A percentile compares a stretch with the other conserved stretches of the same genome.
phyloP scores from a whole-genome alignment of 2,329 filamentous ascomycete species.

The Curvularia lunata region DNA sequence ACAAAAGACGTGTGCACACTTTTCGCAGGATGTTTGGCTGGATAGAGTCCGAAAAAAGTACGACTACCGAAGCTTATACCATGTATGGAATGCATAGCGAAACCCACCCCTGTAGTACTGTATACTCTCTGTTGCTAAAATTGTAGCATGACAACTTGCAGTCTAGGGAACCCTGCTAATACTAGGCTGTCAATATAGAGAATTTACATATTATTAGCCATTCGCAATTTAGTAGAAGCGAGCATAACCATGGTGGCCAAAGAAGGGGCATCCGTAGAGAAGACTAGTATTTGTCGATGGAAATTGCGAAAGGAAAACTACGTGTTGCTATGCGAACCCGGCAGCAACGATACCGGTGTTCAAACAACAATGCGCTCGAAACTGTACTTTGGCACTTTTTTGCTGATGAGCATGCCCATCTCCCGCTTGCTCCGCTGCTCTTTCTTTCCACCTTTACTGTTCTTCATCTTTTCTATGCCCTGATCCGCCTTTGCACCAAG shows the following conservation, averaged over 20 bases:
- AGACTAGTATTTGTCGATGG: background rate
- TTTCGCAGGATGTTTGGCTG: no score
- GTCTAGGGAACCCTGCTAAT: background rate
- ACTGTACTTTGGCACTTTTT: slow-evolving; percentile 81
- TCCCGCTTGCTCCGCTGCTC: slow-evolving; percentile 73
- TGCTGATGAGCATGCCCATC: slow-evolving; percentile 77
- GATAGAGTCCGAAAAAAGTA: no score
- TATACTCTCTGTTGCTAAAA: background rate
- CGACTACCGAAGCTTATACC: no score
- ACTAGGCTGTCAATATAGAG: background rate
- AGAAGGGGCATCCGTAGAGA: background rate
- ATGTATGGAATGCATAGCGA: no score
- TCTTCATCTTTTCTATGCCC: slow-evolving; percentile 58
- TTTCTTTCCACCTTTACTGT: slow-evolving; percentile 72
- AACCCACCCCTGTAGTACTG: no score
- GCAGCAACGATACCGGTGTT: background rate
- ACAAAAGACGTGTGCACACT: no score
- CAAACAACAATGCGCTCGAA: slow-evolving; percentile 69
- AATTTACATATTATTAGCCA: background rate
- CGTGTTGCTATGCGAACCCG: background rate
- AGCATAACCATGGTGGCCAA: background rate
- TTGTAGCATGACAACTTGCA: background rate
- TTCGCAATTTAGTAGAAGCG: background rate
- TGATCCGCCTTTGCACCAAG: slow-evolving; percentile 70
- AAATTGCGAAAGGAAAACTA: background rate